phyloP scores from a whole-genome alignment of 2,329 filamentous ascomycete genomes.

The Shiraia sp. region DNA sequence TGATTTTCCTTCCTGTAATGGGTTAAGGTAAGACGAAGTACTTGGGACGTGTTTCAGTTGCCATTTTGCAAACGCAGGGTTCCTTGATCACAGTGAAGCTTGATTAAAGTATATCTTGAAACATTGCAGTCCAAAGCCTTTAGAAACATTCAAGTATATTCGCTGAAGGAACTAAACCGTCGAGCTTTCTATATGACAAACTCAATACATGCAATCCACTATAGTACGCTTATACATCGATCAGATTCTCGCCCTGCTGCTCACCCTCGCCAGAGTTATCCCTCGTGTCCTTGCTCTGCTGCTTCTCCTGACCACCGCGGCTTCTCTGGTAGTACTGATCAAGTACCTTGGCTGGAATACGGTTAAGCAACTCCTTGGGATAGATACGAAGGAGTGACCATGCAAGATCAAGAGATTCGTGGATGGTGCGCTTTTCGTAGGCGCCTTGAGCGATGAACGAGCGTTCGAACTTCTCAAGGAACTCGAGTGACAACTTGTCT shows the following conservation, averaged over 20 bases:
- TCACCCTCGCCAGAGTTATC: slow-evolving; percentile 46
- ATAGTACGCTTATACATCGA: slow-evolving; percentile 38
- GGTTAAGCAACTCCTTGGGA: slow-evolving; percentile 96
- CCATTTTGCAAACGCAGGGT: too few species aligned
- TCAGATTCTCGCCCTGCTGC: slow-evolving; percentile 43
- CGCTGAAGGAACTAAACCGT: slow-evolving; percentile 16
- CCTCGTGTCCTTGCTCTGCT: slow-evolving; percentile 45
- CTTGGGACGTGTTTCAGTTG: too few species aligned
- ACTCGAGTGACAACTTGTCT: slow-evolving; percentile 97
- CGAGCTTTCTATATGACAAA: slow-evolving; percentile 2
- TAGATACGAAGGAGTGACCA: slow-evolving; percentile 97
- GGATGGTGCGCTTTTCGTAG: slow-evolving; percentile 90
- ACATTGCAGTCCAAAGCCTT: not conserved
- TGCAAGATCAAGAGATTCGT: slow-evolving; percentile 90
- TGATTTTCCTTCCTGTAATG: too few species aligned
- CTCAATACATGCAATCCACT: slow-evolving; percentile 6
- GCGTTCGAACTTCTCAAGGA: slow-evolving; percentile 97
- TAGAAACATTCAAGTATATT: slow-evolving; percentile 24
- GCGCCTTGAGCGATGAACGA: slow-evolving; percentile 90
- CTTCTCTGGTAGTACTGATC: slow-evolving; percentile 56
- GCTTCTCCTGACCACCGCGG: slow-evolving; percentile 42
- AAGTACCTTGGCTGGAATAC: slow-evolving; percentile 61
- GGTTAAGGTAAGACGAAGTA: too few species aligned
- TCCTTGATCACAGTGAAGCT: too few species aligned
- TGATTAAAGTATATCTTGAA: too few species aligned